A percentile compares a stretch with the other conserved stretches of the same genome.
Conservation (phyloP, 169 alveolate species). For the Plasmodium falciparum region DNA sequence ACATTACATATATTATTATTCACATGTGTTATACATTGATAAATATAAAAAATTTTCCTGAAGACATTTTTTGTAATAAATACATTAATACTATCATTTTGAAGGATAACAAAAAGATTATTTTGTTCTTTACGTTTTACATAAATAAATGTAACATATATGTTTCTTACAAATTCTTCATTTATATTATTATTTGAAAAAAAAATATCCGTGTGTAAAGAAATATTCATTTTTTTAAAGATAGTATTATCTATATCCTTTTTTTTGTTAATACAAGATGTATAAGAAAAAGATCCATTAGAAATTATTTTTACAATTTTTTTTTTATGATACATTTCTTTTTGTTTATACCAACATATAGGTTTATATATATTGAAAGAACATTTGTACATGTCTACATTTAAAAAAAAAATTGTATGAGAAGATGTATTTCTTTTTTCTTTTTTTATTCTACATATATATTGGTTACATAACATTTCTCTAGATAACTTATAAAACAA, state of each 20-base stretch:
- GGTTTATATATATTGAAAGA: constrained; percentile 9
- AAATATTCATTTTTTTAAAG: constrained; percentile 13
- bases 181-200: constrained; percentile 57
- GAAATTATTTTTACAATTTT: constrained; percentile 14
- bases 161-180: constrained; percentile 46
- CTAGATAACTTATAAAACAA: constrained; percentile 3
- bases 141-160: constrained; percentile 11
- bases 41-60: constrained; percentile 16
- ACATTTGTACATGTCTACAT: too few species aligned
- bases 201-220: background rate
- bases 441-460: constrained; percentile 31
- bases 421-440: constrained; percentile 4
- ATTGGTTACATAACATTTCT: background rate
- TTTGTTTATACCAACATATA: constrained; percentile 9
- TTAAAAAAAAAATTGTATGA: background rate
- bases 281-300: constrained; percentile 29
- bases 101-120: constrained; percentile 17
- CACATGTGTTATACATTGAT: constrained; percentile 10
- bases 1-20: constrained; percentile 24
- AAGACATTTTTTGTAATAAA: constrained; percentile 42
- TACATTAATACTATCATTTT: constrained; percentile 8
- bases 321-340: background rate
- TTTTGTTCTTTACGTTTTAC: constrained; percentile 1
- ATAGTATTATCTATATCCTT: background rate
- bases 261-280: constrained; percentile 22